phyloP scores from a whole-genome alignment of 1,284 basidiomycete species.

The Puccinia hordei region DNA sequence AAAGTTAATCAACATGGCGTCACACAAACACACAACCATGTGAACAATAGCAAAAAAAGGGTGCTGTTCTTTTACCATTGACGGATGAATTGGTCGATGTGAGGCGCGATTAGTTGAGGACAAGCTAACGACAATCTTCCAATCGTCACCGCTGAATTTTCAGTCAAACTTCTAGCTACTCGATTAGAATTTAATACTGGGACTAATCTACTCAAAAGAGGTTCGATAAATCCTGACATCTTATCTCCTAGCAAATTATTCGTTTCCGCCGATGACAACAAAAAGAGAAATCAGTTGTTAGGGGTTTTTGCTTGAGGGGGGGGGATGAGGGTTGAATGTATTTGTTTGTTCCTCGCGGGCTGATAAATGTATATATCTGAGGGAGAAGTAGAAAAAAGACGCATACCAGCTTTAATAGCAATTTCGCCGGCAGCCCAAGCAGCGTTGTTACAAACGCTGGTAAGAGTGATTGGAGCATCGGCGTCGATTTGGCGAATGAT shows the following conservation, averaged over 20 bases:
- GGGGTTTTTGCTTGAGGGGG: not conserved
- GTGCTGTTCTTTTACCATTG: constrained; percentile 72
- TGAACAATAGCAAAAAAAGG: not conserved
- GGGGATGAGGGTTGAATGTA: not conserved
- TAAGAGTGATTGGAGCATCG: constrained; percentile 84
- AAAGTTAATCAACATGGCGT: not conserved
- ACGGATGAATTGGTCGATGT: constrained; percentile 85
- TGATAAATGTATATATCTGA: no score
- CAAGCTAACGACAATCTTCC: constrained; percentile 92
- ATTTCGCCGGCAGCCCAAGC: constrained; percentile 99
- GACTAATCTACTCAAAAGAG: constrained; percentile 82
- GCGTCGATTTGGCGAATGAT: constrained; percentile 86
- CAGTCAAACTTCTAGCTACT: constrained; percentile 87
- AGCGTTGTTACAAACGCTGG: constrained; percentile 99
- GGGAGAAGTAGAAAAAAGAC: constrained; percentile 70
- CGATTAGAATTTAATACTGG: constrained; percentile 88
- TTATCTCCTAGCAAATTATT: constrained; percentile 66
- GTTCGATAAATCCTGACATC: constrained; percentile 84
- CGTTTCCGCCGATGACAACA: not conserved
- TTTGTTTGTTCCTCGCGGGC: no score
- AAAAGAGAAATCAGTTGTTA: not conserved
- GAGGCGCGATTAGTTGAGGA: constrained; percentile 82
- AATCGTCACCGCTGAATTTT: constrained; percentile 99
- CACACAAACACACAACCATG: not conserved
- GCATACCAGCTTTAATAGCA: constrained; percentile 62